Percentiles rank a stretch among this genome's conserved stretches.
Evolutionary conservation across 2,329 filamentous ascomycete genomes (phyloP).

Genomic region (Clonostachys chloroleuca): DNA sequence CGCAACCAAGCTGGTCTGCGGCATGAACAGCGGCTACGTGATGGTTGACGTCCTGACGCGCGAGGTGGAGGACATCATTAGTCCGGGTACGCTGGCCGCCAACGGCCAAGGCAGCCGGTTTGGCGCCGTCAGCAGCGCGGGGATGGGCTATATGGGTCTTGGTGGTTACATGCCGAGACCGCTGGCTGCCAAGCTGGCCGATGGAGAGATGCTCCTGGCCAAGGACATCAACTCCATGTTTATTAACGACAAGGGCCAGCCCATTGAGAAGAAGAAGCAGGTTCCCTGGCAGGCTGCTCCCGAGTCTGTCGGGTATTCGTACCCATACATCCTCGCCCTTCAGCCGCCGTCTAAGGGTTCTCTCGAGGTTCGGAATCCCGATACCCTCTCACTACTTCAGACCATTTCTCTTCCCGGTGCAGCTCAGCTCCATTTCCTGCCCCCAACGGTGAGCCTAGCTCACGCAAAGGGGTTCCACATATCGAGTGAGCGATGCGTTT

Average conservation of each 20-base stretch:
- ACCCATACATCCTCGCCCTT: conserved; percentile 87
- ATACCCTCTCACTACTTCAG: conserved; percentile 86
- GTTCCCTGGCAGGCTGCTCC: conserved; percentile 90
- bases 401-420: conserved; percentile 78
- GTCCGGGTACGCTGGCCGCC: conserved; percentile 63
- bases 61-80: conserved; percentile 72
- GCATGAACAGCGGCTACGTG: conserved; percentile 87
- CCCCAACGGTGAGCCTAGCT: conserved; percentile 88
- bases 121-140: conserved; percentile 75
- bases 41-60: conserved; percentile 79
- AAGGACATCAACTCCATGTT: conserved; percentile 97
- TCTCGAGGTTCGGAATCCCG: conserved; percentile 87
- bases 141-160: conserved; percentile 96
- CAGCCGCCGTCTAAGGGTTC: conserved; percentile 79
- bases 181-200: conserved; percentile 74
- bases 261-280: conserved; percentile 75
- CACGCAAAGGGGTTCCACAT: conserved; percentile 97
- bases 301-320: conserved; percentile 91
- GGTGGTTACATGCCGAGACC: conserved; percentile 89
- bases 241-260: conserved; percentile 77
- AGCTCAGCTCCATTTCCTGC: conserved; percentile 82
- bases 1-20: conserved; percentile 80
- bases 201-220: conserved; percentile 87
- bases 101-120: conserved; percentile 65
- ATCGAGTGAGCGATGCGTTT: conserved; percentile 84